These are phyloP conservation scores for Trichophaea hybrida DNA, from an alignment of 2,329 filamentous ascomycete species.

Conservation along the genomic window DNA sequence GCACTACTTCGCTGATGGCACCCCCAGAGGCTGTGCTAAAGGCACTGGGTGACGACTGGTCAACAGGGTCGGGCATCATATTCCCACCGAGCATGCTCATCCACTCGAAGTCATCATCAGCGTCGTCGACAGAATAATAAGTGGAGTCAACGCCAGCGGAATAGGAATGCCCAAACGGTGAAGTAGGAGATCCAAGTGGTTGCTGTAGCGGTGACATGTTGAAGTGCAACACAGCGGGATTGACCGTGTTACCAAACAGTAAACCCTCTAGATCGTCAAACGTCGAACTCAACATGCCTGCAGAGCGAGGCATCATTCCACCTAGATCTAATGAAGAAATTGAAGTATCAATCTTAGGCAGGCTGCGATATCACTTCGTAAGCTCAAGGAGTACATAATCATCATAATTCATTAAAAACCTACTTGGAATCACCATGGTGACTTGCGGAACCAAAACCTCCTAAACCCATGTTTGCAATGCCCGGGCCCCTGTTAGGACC, in stretches of 20 bases:
- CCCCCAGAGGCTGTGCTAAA: constrained; percentile 91
- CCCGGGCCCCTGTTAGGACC: constrained; percentile 33
- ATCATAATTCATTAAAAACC: constrained; percentile 20
- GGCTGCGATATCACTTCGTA: constrained; percentile 7
- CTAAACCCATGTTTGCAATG: constrained; percentile 41
- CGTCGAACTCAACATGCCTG: constrained; percentile 61
- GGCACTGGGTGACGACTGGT: constrained; percentile 86
- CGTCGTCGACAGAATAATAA: constrained; percentile 29
- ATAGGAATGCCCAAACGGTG: constrained; percentile 26
- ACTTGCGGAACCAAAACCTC: constrained; percentile 30
- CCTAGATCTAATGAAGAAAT: constrained; percentile 23
- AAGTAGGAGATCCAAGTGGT: constrained; percentile 27
- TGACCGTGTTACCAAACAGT: constrained; percentile 57
- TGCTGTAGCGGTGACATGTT: constrained; percentile 53
- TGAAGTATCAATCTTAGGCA: constrained; percentile 25
- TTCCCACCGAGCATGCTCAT: constrained; percentile 41
- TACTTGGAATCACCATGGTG: constrained; percentile 23
- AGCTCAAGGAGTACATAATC: constrained; percentile 6
- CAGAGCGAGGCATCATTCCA: constrained; percentile 24
- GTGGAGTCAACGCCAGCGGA: constrained; percentile 30
- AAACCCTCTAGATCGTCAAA: constrained; percentile 58
- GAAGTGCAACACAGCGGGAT: constrained; percentile 66
- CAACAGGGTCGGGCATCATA: constrained; percentile 40
- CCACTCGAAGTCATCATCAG: constrained; percentile 73
- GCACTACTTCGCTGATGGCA: constrained; percentile 77